These are phyloP conservation scores for Curvularia eragrostidis DNA, from an alignment of 2,329 filamentous ascomycete genomes.

Conservation along the genomic window DNA sequence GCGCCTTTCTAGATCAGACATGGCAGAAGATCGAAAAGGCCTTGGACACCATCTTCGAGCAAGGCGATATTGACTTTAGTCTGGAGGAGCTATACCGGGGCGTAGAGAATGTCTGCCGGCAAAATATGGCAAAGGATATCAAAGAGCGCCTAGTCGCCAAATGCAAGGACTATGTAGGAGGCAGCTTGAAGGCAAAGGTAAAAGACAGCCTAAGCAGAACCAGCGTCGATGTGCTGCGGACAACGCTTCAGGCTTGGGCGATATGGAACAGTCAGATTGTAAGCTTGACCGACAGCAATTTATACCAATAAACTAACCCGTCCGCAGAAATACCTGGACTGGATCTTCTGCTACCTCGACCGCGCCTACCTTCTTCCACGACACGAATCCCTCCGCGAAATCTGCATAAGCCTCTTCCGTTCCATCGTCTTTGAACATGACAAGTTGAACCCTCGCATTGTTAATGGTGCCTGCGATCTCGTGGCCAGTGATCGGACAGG, in stretches of 20 bases:
- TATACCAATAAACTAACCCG: slow-evolving; percentile 13
- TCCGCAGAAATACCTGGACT: slow-evolving; percentile 73
- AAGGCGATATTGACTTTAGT: slow-evolving; percentile 66
- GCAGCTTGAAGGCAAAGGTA: slow-evolving; percentile 64
- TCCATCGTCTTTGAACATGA: slow-evolving; percentile 63
- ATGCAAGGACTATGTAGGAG: slow-evolving; percentile 69
- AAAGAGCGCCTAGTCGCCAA: slow-evolving; percentile 69
- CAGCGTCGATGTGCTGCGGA: slow-evolving; percentile 69
- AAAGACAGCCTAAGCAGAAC: slow-evolving; percentile 62
- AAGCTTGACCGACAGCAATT: slow-evolving; percentile 38
- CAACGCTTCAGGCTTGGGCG: slow-evolving; percentile 70
- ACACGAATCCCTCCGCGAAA: slow-evolving; percentile 79
- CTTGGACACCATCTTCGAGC: slow-evolving; percentile 74
- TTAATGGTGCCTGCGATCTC: slow-evolving; percentile 78
- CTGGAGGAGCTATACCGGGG: slow-evolving; percentile 88
- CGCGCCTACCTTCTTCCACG: slow-evolving; percentile 83
- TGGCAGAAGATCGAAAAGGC: slow-evolving; percentile 77
- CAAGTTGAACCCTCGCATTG: slow-evolving; percentile 60
- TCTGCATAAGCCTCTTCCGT: slow-evolving; percentile 79
- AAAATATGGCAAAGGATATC: slow-evolving; percentile 72
- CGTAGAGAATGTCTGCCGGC: slow-evolving; percentile 89
- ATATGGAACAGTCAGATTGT: slow-evolving; percentile 81
- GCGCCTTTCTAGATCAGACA: slow-evolving; percentile 78
- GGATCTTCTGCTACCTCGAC: slow-evolving; percentile 93
- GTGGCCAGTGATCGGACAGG: slow-evolving; percentile 73